Evolutionary conservation across 108 stramenopile genomes (phyloP), one percentile per base, ranked within the genome.

Genomic region (Schizochytrium sp.): DNA sequence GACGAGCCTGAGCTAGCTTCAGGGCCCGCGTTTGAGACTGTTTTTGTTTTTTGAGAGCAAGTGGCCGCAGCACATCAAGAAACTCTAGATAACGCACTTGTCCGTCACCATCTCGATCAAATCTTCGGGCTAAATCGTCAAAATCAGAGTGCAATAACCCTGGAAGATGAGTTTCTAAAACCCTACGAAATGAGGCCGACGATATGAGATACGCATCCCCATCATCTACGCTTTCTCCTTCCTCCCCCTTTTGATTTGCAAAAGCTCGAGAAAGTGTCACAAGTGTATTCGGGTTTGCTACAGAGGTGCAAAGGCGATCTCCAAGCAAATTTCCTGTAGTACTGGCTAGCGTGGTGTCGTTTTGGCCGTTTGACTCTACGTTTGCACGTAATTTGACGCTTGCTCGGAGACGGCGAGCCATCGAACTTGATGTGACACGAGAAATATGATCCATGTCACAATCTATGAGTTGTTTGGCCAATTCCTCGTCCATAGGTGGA

Each of bases 41-140:
- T 28, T 28, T 28, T 28, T 28, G 28, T 28, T 28, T 28, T 28
- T 28, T 28, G 28, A 28, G 28, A 28, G 28, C 28, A 28, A 28
- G 28, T 28, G 28, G 76, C 15, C 76, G 76, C 49, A 83, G 38
- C 8, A 53, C 15, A 28, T 83, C 76, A 10, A 83, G 5, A 55
- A 83, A 83, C 28, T 83, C 76, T n/a, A 83, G 53, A 53, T 19
- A 83, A 40, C 76, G 76, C 49, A 83, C 53, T 53, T 83, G 76
- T 5, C 76, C 76, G 47, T 83, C 76, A 8, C 76, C 76, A 53
- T 83, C 76, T 17, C 76, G 76, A 2, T 83, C 76, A 2, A 83
- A 83, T 50, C 40, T 83, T 5, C 15, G 10, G 8, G 28, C 50
- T 5, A 83, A 1, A 38, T 83, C 76, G 50, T 83, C 50, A 13